These are phyloP conservation scores for Davidsoniella eucalypti DNA, from an alignment of 2,329 filamentous ascomycete genomes.

Conservation along the genomic window DNA sequence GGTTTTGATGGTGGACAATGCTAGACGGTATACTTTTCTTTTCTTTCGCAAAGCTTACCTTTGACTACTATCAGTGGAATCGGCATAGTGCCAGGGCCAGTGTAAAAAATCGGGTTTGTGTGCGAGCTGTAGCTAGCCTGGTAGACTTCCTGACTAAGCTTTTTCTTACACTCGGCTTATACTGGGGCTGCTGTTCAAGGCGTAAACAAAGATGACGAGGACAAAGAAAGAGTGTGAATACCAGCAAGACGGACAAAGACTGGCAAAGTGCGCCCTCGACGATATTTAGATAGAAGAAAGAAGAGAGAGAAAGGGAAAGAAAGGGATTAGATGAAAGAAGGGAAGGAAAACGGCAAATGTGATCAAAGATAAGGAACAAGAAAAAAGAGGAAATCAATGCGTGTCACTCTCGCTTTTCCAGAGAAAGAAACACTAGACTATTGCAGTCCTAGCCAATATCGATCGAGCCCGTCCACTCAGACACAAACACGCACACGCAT, in stretches of 20 bases:
- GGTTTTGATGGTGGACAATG: too few relatives aligned
- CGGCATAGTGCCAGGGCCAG: neutral
- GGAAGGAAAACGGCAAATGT: constrained; percentile 2
- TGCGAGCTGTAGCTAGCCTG: neutral
- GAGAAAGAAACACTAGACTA: neutral
- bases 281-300: neutral
- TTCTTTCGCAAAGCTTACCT: neutral
- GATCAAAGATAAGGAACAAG: neutral
- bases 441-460: too few relatives aligned
- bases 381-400: neutral
- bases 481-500: neutral
- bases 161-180: too few relatives aligned
- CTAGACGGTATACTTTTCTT: neutral
- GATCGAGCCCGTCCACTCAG: neutral
- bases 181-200: too few relatives aligned
- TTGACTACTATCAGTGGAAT: constrained; percentile 4
- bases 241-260: neutral
- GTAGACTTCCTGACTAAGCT: too few relatives aligned
- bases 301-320: neutral
- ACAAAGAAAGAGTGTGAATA: neutral
- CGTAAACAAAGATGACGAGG: too few relatives aligned
- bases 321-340: neutral
- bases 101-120: neutral
- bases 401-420: too few relatives aligned
- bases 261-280: too few relatives aligned